Base-by-base conservation (phyloP, 257 asterid genomes). In the Ocimum tenuiflorum region DNA sequence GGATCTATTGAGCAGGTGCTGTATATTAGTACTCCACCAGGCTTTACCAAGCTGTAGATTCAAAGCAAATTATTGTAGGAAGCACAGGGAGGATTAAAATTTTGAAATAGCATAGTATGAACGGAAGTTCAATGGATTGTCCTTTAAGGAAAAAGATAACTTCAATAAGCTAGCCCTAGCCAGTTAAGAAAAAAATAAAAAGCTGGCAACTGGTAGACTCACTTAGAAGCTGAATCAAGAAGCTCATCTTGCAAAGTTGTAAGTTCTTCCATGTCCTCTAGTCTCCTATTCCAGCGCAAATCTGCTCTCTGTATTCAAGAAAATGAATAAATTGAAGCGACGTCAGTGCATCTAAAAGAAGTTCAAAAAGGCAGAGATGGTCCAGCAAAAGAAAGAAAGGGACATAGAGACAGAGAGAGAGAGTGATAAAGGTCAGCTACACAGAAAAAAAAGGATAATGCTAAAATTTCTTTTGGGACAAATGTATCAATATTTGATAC, bases 1-100 rank as follows among this genome's bases (percentile, higher is more conserved):
- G 86, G 89, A 70, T 91, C 96, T 64, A 87, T 84, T 36, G 98
- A 91, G 76, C 98, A 91, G 9, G 98, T 91, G 71, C 98, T 89
- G 70, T 91, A 91, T 70, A 89, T 69, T 39, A 91, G 84, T 24
- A 77, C 83, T 17, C 97, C 97, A 43, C 84, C 91, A 59, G 86
- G 88, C 82, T 78, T 86, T 69, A 89, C 95, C 80, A 88, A 80
- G 71, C 98, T 91, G 85, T 69, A 42, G 54, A 53, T 54, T 60
- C 71, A 75, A 67, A 70, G 51, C 49, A 39, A 39, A 19, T 19
- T 11, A 36, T 14, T 31, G 8, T 8, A 17, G 31, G n/a, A 14
- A 4, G 29, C 12, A 65, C 22, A 39, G 57, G 5, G 62, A 50
- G 10, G 4, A 63, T 36, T 8, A 45, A 15, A 17, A 53, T 67